Evolutionary conservation across 2,329 filamentous ascomycete species (phyloP), one percentile per base, ranked within the genome.

Genomic region (Ophiostoma himal-ulmi): DNA sequence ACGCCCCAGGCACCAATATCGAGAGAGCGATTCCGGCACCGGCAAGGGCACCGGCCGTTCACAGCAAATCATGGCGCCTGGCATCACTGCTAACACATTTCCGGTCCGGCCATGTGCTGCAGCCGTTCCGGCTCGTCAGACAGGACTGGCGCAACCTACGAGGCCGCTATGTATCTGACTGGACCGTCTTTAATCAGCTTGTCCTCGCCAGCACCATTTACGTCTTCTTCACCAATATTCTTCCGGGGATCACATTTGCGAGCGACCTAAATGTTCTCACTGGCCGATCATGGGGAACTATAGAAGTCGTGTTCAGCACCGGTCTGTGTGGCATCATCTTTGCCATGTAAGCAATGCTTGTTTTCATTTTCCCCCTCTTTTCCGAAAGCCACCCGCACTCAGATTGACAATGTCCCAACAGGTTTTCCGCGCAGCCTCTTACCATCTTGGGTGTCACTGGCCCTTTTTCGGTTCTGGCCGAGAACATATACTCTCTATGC

Each of bases 161-260:
- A 7, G 39, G 17, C 13, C 69, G 69, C 5, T 70, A 70, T 14
- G 22, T 60, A 17, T 70, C 69, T 11, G 69, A 70, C 69, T 70
- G 69, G 69, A 68, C 69, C 6, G 48, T 68, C n/a, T 70, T 70
- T 30, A 70, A 70, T 65, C 65, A 70, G 69, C 69, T 67, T 13
- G 65, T 70, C 30, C 54, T 70, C 20, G 65, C 69, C 30, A 70
- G 69, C 41, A 54, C 69, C 26, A 39, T 70, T 20, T 70, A 70
- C 44, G 69, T 70, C 65, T 70, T 70, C 52, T 70, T 70, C 41
- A 70, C 69, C 30, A 70, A 70, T 26, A 70, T 70, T 52, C 65
- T 70, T 13, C 69, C 65, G n/a, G 69, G 65, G 13, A 70, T 70
- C 54, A 70, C 69, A 14, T 70, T 70, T 52, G 69, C 69, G 65